Conservation (phyloP, 2,329 filamentous ascomycete species). For the Amphichorda felina region DNA sequence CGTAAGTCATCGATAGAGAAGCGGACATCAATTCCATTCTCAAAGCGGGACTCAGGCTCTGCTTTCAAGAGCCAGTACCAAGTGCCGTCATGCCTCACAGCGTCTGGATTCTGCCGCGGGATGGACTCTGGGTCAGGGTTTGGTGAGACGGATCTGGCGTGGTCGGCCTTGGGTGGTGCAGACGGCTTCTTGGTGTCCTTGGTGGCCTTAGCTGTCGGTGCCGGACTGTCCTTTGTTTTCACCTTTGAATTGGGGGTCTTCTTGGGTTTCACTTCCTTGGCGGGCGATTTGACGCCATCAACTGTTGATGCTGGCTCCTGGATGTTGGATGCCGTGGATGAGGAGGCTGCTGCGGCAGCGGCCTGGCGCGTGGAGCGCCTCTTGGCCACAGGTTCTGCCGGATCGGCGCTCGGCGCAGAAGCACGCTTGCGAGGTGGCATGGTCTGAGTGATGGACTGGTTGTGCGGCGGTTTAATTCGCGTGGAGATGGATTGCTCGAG, state of each 20-base stretch:
- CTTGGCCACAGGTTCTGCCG: constrained; percentile 11
- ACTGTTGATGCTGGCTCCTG: too few relatives aligned
- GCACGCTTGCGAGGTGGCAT: constrained; percentile 12
- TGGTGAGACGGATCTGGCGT: constrained; percentile 10
- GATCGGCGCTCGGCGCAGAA: constrained; percentile 4
- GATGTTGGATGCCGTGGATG: too few relatives aligned
- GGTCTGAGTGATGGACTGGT: not conserved
- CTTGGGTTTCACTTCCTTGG: not conserved
- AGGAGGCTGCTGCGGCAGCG: constrained; percentile 3
- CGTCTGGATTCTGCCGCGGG: constrained; percentile 24
- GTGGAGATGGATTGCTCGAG: not conserved
- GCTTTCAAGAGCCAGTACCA: constrained; percentile 77
- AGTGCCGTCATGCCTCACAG: constrained; percentile 24
- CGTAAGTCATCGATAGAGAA: constrained; percentile 91
- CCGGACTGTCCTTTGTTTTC: too few relatives aligned
- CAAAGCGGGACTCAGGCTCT: constrained; percentile 75
- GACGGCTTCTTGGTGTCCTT: not conserved
- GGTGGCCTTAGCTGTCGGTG: not conserved
- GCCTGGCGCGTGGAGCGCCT: constrained; percentile 15
- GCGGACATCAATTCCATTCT: constrained; percentile 78
- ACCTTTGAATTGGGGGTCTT: not conserved
- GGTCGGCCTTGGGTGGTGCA: not conserved
- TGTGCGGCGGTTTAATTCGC: too few relatives aligned
- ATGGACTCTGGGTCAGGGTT: constrained; percentile 19
- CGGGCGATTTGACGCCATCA: too few relatives aligned